Conservation (phyloP, 352 stramenopile genomes). For the Phytopythium oedochilum region DNA sequence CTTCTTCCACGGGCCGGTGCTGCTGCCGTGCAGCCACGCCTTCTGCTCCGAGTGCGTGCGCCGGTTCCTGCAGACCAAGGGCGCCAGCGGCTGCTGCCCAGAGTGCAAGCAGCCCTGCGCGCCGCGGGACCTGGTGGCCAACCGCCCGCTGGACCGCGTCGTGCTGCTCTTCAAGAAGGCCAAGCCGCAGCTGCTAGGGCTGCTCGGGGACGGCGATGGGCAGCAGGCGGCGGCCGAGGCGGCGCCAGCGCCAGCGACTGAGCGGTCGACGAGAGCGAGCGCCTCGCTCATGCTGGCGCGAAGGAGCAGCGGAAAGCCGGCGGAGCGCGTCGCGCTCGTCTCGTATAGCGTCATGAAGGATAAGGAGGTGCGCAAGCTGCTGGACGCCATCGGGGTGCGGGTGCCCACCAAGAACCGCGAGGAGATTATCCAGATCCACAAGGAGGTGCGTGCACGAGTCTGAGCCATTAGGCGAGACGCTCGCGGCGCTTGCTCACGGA, state of each 20-base stretch:
- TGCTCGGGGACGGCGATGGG: conserved; percentile 15
- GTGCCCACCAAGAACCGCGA: conserved; percentile 61
- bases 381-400: conserved; percentile 64
- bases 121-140: conserved; percentile 55
- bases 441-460: conserved; percentile 67
- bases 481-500: no score
- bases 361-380: conserved; percentile 71
- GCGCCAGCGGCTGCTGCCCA: conserved; percentile 66
- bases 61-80: conserved; percentile 68
- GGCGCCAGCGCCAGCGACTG: background rate
- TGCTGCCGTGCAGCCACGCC: conserved; percentile 73
- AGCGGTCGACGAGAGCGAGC: conserved; percentile 8
- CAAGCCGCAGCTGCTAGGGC: conserved; percentile 59
- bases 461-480: no score
- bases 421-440: conserved; percentile 87
- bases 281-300: conserved; percentile 1
- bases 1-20: conserved; percentile 77
- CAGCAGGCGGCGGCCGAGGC: conserved; percentile 1
- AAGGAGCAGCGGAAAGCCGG: conserved; percentile 18
- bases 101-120: conserved; percentile 73
- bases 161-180: conserved; percentile 57
- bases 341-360: conserved; percentile 87
- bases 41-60: conserved; percentile 86
- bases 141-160: conserved; percentile 72
- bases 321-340: conserved; percentile 64